A percentile compares a stretch with the other conserved stretches of the same genome.
Conservation (phyloP, 1,139 yeast species). For the Arxiozyma slooffiae region DNA sequence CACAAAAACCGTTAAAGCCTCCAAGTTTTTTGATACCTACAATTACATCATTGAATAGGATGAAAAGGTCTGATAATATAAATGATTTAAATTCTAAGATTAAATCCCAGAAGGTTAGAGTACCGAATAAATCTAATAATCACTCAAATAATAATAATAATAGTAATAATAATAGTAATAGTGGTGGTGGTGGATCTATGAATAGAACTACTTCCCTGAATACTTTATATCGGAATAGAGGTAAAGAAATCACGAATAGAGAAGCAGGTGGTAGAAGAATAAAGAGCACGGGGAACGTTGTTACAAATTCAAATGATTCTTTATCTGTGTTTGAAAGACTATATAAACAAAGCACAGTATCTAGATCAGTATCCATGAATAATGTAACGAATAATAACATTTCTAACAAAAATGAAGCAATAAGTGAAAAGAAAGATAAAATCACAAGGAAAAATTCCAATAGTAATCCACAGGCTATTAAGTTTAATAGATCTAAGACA, state of each 20-base stretch:
- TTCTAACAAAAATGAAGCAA: background rate
- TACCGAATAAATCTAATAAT: background rate
- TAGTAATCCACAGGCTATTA: conserved; percentile 1
- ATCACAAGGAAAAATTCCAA: background rate
- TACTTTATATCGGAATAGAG: background rate
- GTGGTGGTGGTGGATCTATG: too few relatives aligned
- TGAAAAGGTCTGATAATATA: conserved; percentile 4
- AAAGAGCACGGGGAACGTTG: conserved; percentile 1
- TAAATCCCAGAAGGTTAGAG: background rate
- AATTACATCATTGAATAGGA: conserved; percentile 13
- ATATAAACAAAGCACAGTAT: conserved; percentile 13
- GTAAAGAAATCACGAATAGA: background rate
- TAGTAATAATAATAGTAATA: too few relatives aligned
- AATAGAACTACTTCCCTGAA: background rate
- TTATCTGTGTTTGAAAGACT: conserved; percentile 18
- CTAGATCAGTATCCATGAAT: conserved; percentile 12
- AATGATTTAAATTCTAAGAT: background rate
- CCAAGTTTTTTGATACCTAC: conserved; percentile 15
- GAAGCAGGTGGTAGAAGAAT: background rate
- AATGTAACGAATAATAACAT: conserved; percentile 1
- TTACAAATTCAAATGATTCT: background rate
- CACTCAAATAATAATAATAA: too few relatives aligned
- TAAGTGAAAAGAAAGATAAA: conserved; percentile 1
- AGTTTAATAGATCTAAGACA: conserved; percentile 12
- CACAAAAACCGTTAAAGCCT: conserved; percentile 12